These are phyloP conservation scores for Coemansia biformis DNA, from an alignment of 192 early-diverging fungal genomes.

Conservation along the genomic window DNA sequence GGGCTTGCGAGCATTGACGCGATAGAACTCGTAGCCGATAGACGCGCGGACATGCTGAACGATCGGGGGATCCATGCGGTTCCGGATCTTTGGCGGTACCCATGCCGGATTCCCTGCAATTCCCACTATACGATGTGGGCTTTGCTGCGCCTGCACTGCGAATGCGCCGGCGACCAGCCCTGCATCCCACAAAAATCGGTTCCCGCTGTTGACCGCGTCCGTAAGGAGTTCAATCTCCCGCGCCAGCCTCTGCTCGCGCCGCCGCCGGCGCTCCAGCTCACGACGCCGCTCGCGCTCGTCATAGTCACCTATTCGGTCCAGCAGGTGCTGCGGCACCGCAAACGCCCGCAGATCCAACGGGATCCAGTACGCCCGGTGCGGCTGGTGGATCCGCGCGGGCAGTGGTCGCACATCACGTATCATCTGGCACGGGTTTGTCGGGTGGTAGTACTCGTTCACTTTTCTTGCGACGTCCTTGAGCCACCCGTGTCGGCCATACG, in stretches of 20 bases:
- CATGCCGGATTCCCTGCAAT: conserved; percentile 35
- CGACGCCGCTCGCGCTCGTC: conserved; percentile 9
- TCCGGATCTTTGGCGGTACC: conserved; percentile 28
- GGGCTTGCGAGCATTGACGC: conserved; percentile 42
- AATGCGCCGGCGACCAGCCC: conserved; percentile 39
- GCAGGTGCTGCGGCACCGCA: conserved; percentile 15
- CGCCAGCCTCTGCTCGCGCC: conserved; percentile 6
- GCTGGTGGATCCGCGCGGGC: conserved; percentile 23
- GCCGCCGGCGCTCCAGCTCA: conserved; percentile 1
- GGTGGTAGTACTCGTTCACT: conserved; percentile 29
- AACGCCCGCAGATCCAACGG: conserved; percentile 37
- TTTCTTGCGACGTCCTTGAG: conserved; percentile 27
- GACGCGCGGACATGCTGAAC: conserved; percentile 41
- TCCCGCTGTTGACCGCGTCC: conserved; percentile 22
- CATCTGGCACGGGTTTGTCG: conserved; percentile 28
- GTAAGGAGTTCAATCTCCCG: conserved; percentile 17
- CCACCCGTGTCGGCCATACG: conserved; percentile 41
- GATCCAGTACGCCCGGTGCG: conserved; percentile 39
- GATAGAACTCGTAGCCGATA: conserved; percentile 30
- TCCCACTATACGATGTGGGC: conserved; percentile 14
- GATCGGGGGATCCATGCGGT: conserved; percentile 32
- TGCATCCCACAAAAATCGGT: conserved; percentile 4
- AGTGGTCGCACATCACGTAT: conserved; percentile 37
- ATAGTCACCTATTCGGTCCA: conserved; percentile 13
- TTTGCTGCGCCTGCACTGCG: conserved; percentile 7